phyloP scores from a whole-genome alignment of 2,329 filamentous ascomycete species.

The Thelonectria discophora region DNA sequence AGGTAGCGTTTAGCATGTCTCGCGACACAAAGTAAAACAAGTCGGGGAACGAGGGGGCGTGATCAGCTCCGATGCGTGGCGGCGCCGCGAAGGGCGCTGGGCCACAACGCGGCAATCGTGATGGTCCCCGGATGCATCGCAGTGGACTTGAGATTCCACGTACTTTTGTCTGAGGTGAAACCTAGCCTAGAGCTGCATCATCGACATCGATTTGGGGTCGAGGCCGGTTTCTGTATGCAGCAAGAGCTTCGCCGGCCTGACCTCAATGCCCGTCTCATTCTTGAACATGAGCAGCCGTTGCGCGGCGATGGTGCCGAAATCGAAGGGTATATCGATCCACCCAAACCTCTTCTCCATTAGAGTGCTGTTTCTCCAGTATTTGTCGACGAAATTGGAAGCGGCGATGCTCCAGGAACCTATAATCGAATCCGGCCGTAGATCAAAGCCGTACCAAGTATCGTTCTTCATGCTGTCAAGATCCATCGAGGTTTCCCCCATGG shows the following conservation, averaged over 20 bases:
- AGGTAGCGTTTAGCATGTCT: too few species aligned
- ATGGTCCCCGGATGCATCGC: not conserved
- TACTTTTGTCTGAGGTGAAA: slow-evolving; percentile 19
- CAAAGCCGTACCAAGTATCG: not conserved
- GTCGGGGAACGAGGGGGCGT: not conserved
- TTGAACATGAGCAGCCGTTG: not conserved
- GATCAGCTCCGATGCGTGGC: not conserved
- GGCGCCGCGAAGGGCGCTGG: slow-evolving; percentile 13
- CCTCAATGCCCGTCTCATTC: slow-evolving; percentile 13
- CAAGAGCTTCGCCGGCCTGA: not conserved
- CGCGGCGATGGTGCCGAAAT: slow-evolving; percentile 4
- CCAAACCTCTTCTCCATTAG: too few species aligned
- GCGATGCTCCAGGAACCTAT: too few species aligned
- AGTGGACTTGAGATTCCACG: slow-evolving; percentile 23
- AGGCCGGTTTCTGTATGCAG: too few species aligned
- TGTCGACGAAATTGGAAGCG: too few species aligned
- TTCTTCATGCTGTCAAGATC: not conserved
- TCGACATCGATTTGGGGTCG: not conserved
- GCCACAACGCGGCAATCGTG: slow-evolving; percentile 16
- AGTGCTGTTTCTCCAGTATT: too few species aligned
- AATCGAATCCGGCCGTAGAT: too few species aligned
- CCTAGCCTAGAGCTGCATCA: not conserved
- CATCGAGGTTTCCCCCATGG: too few species aligned
- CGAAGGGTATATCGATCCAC: too few species aligned
- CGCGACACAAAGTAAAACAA: too few species aligned